Evolutionary conservation across 202 grass and related monocot species (phyloP), one percentile per base, ranked within the genome.

Genomic region (Hordeum pubiflorum): DNA sequence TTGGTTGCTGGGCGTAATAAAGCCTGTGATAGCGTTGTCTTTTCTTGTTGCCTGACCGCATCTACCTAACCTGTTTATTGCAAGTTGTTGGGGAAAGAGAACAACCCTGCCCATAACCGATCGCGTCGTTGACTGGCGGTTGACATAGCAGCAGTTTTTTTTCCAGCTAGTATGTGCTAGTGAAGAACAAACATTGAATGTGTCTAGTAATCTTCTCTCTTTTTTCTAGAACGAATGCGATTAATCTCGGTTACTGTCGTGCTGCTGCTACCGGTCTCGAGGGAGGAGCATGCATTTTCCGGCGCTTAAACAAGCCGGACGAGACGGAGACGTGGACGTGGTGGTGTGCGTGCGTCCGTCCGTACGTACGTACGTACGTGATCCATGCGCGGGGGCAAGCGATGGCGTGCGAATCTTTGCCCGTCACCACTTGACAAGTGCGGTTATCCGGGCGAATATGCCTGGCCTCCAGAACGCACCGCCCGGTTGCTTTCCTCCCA

Each of bases 381-480:
- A 13, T 21, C 34, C 68, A 6, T 3, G 69, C 40, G 46, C 50
- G n/a, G 31, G 22, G 83, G 65, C 31, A 7, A 21, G 0, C 58
- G 26, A 18, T 75, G 50, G 37, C 60, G 38, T 41, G 83, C 65
- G 20, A 20, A 64, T 24, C 73, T 17, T 18, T 10, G 62, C 37
- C 62, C 0, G 58, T 10, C 55, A 38, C 29, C 56, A 24, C 48
- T 73, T 39, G 37, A 56, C 40, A 3, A 39, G 41, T 2, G 36
- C 29, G 40, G 21, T 58, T 24, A 36, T 37, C 31, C 29, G 5
- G 18, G 48, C 31, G 79, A 82, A 87, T 82, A 82, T 87, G 63
- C 84, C 31, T 59, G 44, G 18, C 24, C 50, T 33, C 72, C 39
- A 34, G 29, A 34, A 15, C 29, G 29, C 9, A 65, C 62, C 3